Evolutionary conservation across 768 basidiomycete species (phyloP), one percentile per base, ranked within the genome.

Genomic region (Tephrocybe rancida): DNA sequence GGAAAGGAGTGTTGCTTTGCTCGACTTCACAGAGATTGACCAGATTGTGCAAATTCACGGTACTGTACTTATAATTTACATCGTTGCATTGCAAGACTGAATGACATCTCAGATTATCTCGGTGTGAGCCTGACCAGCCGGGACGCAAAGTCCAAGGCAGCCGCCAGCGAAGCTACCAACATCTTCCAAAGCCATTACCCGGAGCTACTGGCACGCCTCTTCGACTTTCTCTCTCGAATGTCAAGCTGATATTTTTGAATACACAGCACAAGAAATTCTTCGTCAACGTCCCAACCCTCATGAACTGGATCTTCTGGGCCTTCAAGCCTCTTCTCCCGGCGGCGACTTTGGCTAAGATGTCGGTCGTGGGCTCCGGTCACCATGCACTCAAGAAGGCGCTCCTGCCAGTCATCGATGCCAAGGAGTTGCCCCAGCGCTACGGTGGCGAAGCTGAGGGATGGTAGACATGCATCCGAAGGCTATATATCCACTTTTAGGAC

Each of bases 241-340:
- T n/a, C n/a, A n/a, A n/a, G n/a, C 13, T 21, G 19, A 8, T 3
- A 7, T 13, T 41, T 3, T 41, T 3, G 9, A n/a, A 19, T 11
- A 48, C 37, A 1, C 11, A 88, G 87, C 78, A 81, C 61, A 80
- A 79, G 64, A 92, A 92, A 66, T 89, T 86, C 72, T 92, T 93
- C 63, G 76, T 93, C 63, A 90, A 90, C 61, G 89, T 93, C 11
- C 91, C 91, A 0, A 80, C 81, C 2, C 62, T 89, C 52, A 75
- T 92, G 60, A 80, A 84, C 35, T 92, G 90, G 90, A 78, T 93
- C 55, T 93, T 90, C 72, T 92, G 90, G 90, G 58, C 77, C 14
- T 92, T 92, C 77, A 92, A 87, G 65, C 79, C 89, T 0, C 64
- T 93, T 57, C 66, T 93, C 13, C 81, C 90, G 1, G 67, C 87